These are phyloP conservation scores for Codiaeum variegatum DNA, from an alignment of 441 rosid species.

Conservation along the genomic window DNA sequence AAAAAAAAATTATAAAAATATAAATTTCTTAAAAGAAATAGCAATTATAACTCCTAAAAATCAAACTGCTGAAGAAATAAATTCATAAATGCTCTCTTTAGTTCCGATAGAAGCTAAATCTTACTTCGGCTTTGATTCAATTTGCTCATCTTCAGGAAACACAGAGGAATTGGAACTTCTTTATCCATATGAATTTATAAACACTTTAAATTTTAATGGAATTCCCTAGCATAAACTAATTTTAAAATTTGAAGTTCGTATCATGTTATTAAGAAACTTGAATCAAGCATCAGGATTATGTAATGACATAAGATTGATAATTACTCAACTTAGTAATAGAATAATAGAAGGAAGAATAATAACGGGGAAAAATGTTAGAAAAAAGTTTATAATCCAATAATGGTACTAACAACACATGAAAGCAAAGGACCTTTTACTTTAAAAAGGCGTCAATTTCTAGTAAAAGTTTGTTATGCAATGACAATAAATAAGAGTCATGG, in stretches of 20 bases:
- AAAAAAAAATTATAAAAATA: neutral
- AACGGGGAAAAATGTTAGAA: neutral
- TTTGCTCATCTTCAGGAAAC: neutral
- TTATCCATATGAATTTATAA: neutral
- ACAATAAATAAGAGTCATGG: constrained; percentile 5
- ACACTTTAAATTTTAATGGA: neutral
- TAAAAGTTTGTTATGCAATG: neutral
- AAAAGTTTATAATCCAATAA: neutral
- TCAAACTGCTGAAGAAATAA: neutral
- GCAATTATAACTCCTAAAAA: neutral
- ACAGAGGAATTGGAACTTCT: neutral
- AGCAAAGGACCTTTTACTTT: neutral
- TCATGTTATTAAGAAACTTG: neutral
- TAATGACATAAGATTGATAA: neutral
- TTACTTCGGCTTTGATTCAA: neutral
- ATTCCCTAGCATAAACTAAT: neutral
- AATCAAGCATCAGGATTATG: neutral
- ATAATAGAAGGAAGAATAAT: neutral
- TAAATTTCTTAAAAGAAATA: neutral
- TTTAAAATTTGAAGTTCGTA: neutral
- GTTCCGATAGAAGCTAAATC: neutral
- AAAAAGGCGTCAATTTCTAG: neutral
- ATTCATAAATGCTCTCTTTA: neutral
- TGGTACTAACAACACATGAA: neutral
- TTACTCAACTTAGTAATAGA: neutral